Conservation (phyloP, 306 rosid species). For the Chamaecrista fasciculata region DNA sequence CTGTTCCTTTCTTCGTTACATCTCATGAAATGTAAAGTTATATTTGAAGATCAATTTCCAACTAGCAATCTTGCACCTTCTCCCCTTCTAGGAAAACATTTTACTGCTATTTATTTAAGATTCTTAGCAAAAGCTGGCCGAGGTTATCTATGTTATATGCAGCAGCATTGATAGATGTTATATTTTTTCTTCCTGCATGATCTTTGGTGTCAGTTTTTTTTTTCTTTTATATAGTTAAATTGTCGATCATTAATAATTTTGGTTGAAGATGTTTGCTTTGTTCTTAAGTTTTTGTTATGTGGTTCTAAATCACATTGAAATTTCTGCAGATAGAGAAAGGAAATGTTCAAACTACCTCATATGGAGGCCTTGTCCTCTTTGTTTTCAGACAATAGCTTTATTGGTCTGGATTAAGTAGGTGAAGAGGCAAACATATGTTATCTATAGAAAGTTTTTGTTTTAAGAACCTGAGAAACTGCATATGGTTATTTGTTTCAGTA, state of each 20-base stretch:
- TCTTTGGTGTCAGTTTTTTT: background rate
- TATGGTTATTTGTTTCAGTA: background rate
- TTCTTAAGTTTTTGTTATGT: background rate
- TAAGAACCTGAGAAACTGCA: conserved; percentile 8
- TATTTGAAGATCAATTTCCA: conserved; percentile 2
- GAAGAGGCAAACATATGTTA: background rate
- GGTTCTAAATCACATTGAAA: background rate
- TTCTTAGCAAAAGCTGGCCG: conserved; percentile 79
- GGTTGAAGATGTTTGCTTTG: background rate
- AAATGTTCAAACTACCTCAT: conserved; percentile 1
- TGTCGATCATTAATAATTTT: background rate
- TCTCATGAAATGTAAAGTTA: conserved; percentile 18
- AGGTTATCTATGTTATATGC: conserved; percentile 55
- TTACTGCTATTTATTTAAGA: conserved; percentile 49
- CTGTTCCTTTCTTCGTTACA: conserved; percentile 17
- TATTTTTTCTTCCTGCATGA: conserved; percentile 7
- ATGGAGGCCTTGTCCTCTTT: background rate
- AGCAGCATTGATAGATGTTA: conserved; percentile 8
- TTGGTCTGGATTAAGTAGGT: background rate
- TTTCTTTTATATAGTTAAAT: background rate
- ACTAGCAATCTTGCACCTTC: background rate
- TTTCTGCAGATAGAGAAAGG: background rate
- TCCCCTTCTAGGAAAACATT: background rate
- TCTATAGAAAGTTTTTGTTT: background rate
- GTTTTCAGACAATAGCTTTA: background rate